These are phyloP conservation scores for Biscogniauxia mediterranea DNA, from an alignment of 2,329 filamentous ascomycete species.

Conservation along the genomic window DNA sequence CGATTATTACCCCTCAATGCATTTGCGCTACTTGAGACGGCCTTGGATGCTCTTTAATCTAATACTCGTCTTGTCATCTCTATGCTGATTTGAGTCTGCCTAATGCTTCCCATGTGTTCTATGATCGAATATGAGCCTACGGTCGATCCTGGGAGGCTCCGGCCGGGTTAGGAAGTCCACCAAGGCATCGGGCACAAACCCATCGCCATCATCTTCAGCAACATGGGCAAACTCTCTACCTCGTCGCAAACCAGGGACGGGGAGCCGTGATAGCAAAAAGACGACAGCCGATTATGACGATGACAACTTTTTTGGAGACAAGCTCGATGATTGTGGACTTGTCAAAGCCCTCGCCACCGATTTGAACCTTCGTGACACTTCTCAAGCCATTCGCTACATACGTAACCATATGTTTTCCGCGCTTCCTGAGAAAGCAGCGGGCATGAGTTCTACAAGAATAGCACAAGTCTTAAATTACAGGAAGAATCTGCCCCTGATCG, in stretches of 20 bases:
- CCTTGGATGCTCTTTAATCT: neutral
- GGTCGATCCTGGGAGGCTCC: slow-evolving; percentile 32
- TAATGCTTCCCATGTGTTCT: slow-evolving; percentile 23
- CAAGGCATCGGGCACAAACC: slow-evolving; percentile 24
- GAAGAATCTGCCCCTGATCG: slow-evolving; percentile 57
- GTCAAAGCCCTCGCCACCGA: slow-evolving; percentile 54
- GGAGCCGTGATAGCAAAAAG: slow-evolving; percentile 10
- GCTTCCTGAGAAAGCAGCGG: slow-evolving; percentile 55
- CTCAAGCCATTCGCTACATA: slow-evolving; percentile 64
- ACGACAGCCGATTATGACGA: slow-evolving; percentile 20
- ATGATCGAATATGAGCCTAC: slow-evolving; percentile 28
- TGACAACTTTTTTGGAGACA: slow-evolving; percentile 41
- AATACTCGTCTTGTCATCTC: neutral
- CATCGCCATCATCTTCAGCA: slow-evolving; percentile 18
- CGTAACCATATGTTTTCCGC: slow-evolving; percentile 61
- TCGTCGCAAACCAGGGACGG: slow-evolving; percentile 24
- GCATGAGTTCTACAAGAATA: slow-evolving; percentile 63
- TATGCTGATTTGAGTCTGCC: neutral
- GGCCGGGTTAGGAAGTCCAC: slow-evolving; percentile 34
- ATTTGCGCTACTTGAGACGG: neutral
- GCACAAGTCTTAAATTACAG: slow-evolving; percentile 64
- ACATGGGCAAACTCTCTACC: slow-evolving; percentile 27
- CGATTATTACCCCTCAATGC: neutral
- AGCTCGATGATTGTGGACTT: slow-evolving; percentile 60
- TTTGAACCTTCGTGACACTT: slow-evolving; percentile 57